Evolutionary conservation across 257 asterid genomes (phyloP), one percentile per base, ranked within the genome.

Genomic region (Capsicum pubescens): DNA sequence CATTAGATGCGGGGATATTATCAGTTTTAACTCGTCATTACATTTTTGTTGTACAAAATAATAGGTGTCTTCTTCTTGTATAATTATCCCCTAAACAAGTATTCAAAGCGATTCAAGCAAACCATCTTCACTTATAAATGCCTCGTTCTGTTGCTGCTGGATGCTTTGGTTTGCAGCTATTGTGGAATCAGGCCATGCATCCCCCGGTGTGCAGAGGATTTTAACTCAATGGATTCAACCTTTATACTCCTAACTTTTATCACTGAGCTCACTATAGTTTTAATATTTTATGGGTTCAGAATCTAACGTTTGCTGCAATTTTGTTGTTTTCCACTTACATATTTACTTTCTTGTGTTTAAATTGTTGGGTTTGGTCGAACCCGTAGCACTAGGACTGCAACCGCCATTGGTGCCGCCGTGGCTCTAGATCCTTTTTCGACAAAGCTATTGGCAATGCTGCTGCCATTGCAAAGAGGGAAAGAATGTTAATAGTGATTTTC

Each of bases 31-130:
- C 50, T 77, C 35, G 64, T 76, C 21, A 17, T 76, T 77, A 54
- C 82, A 77, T 54, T 77, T 77, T 77, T 77, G 82, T 64, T 77
- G 82, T 77, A 77, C 82, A 77, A 77, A 76, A 52, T 77, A 77
- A 77, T 54, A 77, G 82, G 82, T 15, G 7, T 77, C 66, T 77
- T 64, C 66, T 77, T 64, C 32, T 54, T 77, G 82, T 77, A 32
- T 77, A 77, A 77, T 77, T 54, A 50, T 54, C 55, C 66, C 50
- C 50, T 26, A 52, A 14, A 52, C 81, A 52, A 52, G 61, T 26
- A 15, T 26, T 54, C 26, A 16, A 39, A 69, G 39, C 55, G 54
- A 69, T 69, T 39, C 64, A 54, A 52, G 82, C 82, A 77, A 54
- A 54, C 82, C 61, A 54, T 54, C 15, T 77, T 54, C 50, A 54